A percentile compares a stretch with the other conserved stretches of the same genome.
Conservation (phyloP, 768 basidiomycete genomes). For the Naganishia onofrii region DNA sequence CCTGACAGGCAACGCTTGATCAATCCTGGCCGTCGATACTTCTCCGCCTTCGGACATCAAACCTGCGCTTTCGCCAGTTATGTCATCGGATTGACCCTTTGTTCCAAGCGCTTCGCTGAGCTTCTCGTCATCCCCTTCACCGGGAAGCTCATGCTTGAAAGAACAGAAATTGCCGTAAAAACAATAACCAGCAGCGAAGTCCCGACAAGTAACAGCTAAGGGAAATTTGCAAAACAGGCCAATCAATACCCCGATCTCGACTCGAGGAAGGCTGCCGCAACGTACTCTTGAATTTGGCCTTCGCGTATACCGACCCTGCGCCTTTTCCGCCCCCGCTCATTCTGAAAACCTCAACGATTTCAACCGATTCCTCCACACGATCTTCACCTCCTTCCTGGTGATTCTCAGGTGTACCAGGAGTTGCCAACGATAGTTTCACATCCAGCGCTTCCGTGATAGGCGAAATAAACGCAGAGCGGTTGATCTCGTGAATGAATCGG, state of each 20-base stretch:
- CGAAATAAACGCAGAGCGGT: constrained; percentile 1
- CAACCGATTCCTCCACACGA: constrained; percentile 32
- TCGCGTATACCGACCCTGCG: constrained; percentile 40
- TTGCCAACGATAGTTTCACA: neutral
- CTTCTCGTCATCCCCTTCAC: neutral
- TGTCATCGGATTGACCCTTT: neutral
- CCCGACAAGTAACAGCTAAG: constrained; percentile 47
- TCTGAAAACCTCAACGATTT: constrained; percentile 42
- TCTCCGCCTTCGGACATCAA: neutral
- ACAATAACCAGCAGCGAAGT: constrained; percentile 48
- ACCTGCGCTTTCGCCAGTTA: neutral
- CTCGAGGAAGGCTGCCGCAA: neutral
- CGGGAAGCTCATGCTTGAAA: constrained; percentile 41
- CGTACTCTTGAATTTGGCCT: constrained; percentile 49
- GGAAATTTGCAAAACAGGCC: neutral
- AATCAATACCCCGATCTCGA: neutral
- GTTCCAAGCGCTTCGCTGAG: neutral
- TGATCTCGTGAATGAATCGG: constrained; percentile 49
- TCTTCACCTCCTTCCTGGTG: neutral
- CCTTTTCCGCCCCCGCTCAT: constrained; percentile 52
- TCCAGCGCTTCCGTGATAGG: neutral
- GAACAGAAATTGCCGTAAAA: constrained; percentile 51
- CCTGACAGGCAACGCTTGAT: neutral
- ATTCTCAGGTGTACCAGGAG: no score
- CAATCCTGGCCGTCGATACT: neutral